A percentile compares a stretch with the other conserved stretches of the same genome.
These are phyloP conservation scores for Eucalyptus sp. DNA, from an alignment of 345 rosid species.

Conservation along the genomic window DNA sequence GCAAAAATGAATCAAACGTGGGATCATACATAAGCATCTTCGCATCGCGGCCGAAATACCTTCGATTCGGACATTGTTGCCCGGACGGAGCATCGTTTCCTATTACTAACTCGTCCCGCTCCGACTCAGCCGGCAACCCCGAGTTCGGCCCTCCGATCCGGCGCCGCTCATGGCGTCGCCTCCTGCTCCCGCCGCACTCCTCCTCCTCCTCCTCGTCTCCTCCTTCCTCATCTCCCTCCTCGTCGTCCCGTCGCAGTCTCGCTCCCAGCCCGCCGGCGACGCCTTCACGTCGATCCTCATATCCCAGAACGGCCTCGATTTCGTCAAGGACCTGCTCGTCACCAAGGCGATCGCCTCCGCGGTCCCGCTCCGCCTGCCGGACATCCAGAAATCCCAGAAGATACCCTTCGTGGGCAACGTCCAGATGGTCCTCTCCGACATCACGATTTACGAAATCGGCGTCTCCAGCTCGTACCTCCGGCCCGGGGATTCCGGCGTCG, in stretches of 20 bases:
- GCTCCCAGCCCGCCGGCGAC: slow-evolving; percentile 7
- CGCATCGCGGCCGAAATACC: neutral
- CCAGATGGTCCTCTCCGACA: slow-evolving; percentile 43
- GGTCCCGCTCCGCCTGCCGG: slow-evolving; percentile 57
- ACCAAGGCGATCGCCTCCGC: slow-evolving; percentile 54
- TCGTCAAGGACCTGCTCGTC: slow-evolving; percentile 65
- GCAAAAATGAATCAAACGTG: neutral
- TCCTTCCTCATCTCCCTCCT: neutral
- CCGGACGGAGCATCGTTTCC: neutral
- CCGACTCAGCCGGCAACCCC: neutral
- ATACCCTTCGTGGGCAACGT: slow-evolving; percentile 74
- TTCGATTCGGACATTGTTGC: neutral
- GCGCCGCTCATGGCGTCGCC: neutral
- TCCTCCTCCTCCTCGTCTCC: neutral
- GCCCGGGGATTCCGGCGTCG: slow-evolving; percentile 74
- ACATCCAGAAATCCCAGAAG: slow-evolving; percentile 35
- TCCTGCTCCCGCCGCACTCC: neutral
- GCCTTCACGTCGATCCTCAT: slow-evolving; percentile 71
- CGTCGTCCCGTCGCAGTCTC: neutral
- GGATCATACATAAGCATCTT: neutral
- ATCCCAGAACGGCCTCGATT: slow-evolving; percentile 76
- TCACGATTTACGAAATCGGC: slow-evolving; percentile 57
- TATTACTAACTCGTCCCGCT: neutral
- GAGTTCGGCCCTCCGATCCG: neutral
- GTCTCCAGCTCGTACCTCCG: slow-evolving; percentile 59